These are phyloP conservation scores for Aspergillus sp. DNA, from an alignment of 2,329 filamentous ascomycete species.

Conservation along the genomic window DNA sequence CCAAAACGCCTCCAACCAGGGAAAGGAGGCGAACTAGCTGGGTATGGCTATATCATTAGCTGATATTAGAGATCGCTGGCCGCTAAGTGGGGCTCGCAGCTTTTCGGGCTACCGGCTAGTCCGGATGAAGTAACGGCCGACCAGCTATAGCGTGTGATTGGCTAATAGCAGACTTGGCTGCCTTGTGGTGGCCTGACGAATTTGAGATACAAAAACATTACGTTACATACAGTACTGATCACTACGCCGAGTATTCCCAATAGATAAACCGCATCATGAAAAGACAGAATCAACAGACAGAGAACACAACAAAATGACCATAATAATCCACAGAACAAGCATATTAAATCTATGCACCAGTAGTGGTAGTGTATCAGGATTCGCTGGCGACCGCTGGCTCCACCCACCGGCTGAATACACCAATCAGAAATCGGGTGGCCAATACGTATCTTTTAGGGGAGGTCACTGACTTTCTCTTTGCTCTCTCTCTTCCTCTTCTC, in stretches of 20 bases:
- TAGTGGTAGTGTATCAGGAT: background rate
- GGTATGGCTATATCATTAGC: constrained; percentile 7
- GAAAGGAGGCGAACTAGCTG: constrained; percentile 10
- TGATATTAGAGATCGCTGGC: constrained; percentile 12
- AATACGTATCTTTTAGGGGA: background rate
- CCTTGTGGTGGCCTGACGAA: background rate
- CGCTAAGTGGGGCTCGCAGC: constrained; percentile 5
- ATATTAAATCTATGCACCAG: too few species aligned
- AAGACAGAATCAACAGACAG: background rate
- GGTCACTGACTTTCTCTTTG: constrained; percentile 1
- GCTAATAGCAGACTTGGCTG: background rate
- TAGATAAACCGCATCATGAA: background rate
- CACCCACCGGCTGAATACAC: background rate
- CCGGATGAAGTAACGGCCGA: constrained; percentile 10
- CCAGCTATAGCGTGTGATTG: background rate
- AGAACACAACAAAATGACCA: background rate
- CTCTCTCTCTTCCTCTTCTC: constrained; percentile 1
- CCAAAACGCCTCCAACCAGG: constrained; percentile 1
- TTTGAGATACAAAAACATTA: background rate
- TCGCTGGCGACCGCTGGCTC: background rate
- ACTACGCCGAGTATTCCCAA: background rate
- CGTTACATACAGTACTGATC: background rate
- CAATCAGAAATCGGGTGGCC: constrained; percentile 2
- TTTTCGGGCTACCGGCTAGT: constrained; percentile 9
- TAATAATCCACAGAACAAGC: background rate